Base-by-base conservation (phyloP, 2,329 filamentous ascomycete species). In the Neoarthrinium moseri region DNA sequence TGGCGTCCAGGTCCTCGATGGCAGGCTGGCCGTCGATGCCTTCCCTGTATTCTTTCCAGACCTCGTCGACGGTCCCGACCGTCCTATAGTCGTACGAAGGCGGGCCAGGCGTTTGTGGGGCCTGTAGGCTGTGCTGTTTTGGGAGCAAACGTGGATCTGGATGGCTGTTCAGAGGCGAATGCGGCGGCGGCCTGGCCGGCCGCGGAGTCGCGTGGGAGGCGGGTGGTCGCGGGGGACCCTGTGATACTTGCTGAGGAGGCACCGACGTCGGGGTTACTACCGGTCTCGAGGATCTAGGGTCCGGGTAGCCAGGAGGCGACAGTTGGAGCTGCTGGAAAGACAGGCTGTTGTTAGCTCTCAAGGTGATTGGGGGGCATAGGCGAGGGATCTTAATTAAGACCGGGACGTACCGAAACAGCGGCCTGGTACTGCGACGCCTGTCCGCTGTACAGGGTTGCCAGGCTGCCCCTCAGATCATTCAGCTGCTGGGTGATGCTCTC, bases 1-100 rank as follows among this genome's bases (percentile, higher is more conserved):
- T 49, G 5, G 58, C 57, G 32, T 68, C 65, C 15, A 68, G 46
- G 13, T 58, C 56, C 51, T 68, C 64, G 17, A 68, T 60, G 11
- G 65, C 60, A 8, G 62, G 63, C 33, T 67, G 63, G 10, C 64
- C 65, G 34, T 63, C 60, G 49, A 64, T 59, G 11, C 65, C 65
- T 40, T 66, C 57, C 7, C 62, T 58, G 40, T 66, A 68, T 45
- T 68, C 65, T 36, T 54, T 59, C 65, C 65, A 68, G 6, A 67
- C 63, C 33, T 67, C 65, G 34, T 60, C 58, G 3, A 67, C 65
- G 3, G 65, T 67, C 17, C 56, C 58, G 6, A 67, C 60, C 4
- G 59, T 61, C 32, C 64, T 57, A 43, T 62, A 64, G 22, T 67
- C 58, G 33, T 66, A 66, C 22, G 55, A 56, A 7, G 65, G 65